Base-by-base conservation (phyloP, 805 yeast genomes). In the Cyberlindnera japonica region DNA sequence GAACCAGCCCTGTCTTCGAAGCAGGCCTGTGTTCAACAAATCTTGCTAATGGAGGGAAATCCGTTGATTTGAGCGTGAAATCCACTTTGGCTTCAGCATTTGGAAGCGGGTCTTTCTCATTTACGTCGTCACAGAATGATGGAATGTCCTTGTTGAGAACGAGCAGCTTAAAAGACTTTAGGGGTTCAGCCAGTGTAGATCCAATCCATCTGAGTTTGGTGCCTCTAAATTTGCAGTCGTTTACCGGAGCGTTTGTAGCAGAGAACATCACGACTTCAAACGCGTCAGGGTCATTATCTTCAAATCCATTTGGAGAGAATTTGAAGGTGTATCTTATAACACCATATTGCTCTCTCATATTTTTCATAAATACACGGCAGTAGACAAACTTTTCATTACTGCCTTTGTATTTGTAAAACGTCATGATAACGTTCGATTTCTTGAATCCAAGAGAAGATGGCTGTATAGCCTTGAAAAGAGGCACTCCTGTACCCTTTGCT, bases 121-220 rank as follows among this genome's bases (percentile, higher is more conserved):
- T 44, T 4, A 40, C 10, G 13, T 32, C 38, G 22, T 62, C 63
- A 38, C 57, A 40, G 10, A 58, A 48, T 2, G 64, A 59, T 2
- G 69, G 63, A 38, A 55, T 53, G 8, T 53, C 51, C 35, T 65
- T 65, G 37, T 59, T 63, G 6, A 67, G 39, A 0, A 64, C 55
- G 17, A 63, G 33, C 7, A 67, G 47, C 31, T 64, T 63, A 40
- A 67, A 57, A 0, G 68, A 57, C 2, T 64, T 54, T 36, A 62
- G 51, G 5, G 63, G 60, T 17, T 43, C 46, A 5, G 38, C 17
- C 5, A 43, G 35, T 1, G 70, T 60, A 5, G 67, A 61, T 1
- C 72, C 72, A 15, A 57, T 49, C 72, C 72, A 67, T 44, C 69
- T 55, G 16, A 66, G 41, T 37, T 61, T 61, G n/a, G 67, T 47